phyloP scores from a whole-genome alignment of 2,329 filamentous ascomycete genomes.

The Fusarium fujikuroi region DNA sequence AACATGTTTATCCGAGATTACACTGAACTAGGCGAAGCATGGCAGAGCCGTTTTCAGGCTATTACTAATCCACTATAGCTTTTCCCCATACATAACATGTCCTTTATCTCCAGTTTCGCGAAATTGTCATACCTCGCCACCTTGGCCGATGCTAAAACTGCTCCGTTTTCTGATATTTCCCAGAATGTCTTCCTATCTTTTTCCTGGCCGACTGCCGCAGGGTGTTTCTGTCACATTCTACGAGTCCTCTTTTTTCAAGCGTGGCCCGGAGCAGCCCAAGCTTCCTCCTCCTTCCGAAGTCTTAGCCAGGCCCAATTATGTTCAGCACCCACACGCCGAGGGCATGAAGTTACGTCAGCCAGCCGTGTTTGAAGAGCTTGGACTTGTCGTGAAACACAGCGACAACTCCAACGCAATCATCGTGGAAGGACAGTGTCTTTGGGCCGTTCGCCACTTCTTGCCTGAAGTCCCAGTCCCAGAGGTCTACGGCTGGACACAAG shows the following conservation, averaged over 20 bases:
- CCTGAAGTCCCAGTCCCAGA: conserved; percentile 25
- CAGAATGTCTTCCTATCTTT: too few species aligned
- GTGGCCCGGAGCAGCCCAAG: not conserved
- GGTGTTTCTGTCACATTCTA: not conserved
- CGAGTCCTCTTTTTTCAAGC: not conserved
- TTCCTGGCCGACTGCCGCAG: not conserved
- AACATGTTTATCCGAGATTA: too few species aligned
- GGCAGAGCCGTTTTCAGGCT: too few species aligned
- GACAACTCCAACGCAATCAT: not conserved
- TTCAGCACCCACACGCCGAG: not conserved
- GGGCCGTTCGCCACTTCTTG: not conserved
- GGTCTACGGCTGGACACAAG: conserved; percentile 20
- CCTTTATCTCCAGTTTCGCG: too few species aligned
- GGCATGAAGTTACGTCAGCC: not conserved
- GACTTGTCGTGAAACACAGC: conserved; percentile 26
- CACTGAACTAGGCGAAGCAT: too few species aligned
- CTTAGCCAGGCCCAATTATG: not conserved
- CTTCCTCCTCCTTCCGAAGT: not conserved
- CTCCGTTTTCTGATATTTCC: too few species aligned
- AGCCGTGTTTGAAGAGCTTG: conserved; percentile 8
- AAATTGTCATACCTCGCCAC: too few species aligned
- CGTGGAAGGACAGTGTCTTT: not conserved
- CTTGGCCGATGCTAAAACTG: too few species aligned
- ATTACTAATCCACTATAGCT: too few species aligned
- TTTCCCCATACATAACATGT: too few species aligned